Evolutionary conservation across 176 grass and related monocot genomes (phyloP), one percentile per base, ranked within the genome.

Genomic region (Bromus sterilis): DNA sequence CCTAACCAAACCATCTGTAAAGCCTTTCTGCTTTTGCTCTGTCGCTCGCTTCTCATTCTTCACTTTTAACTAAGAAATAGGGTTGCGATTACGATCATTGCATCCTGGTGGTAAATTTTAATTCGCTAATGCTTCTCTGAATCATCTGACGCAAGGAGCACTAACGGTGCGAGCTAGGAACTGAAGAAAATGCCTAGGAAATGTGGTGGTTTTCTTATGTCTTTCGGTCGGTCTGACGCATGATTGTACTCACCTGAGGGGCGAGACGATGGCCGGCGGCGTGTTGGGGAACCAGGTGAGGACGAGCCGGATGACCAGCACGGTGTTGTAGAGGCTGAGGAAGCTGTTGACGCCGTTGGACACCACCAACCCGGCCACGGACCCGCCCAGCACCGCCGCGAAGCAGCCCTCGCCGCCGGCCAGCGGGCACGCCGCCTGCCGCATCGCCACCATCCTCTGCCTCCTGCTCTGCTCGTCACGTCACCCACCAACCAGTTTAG

Each of bases 271-370:
- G 82, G 81, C 92, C 1, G 92, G 93, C 25, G 96, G 96, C 40
- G 96, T 89, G 83, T 90, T 98, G 56, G 96, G 96, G 74, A 98
- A 98, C 96, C 96, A 98, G 58, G 96, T 98, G 74, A 98, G 93
- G 51, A 98, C 88, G 35, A 98, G 88, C 85, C 96, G 93, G 63
- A 91, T 80, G 55, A 98, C 68, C 53, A 98, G 90, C 74, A 98
- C 76, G 37, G 88, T 94, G 81, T 95, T 98, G 91, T 98, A 98
- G 43, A 98, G 76, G 88, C 78, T 98, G 79, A 98, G 86, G 90
- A 98, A 98, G 83, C 89, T 98, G 79, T 89, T 84, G 71, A 98
- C 78, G 42, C 96, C 96, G 80, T 85, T 98, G 75, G 96, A 53
- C 76, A 98, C 93, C 66, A 98, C 93, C 83, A 95, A 48, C 4